phyloP scores from a whole-genome alignment of 345 rosid genomes.

The Melaleuca alternifolia region DNA sequence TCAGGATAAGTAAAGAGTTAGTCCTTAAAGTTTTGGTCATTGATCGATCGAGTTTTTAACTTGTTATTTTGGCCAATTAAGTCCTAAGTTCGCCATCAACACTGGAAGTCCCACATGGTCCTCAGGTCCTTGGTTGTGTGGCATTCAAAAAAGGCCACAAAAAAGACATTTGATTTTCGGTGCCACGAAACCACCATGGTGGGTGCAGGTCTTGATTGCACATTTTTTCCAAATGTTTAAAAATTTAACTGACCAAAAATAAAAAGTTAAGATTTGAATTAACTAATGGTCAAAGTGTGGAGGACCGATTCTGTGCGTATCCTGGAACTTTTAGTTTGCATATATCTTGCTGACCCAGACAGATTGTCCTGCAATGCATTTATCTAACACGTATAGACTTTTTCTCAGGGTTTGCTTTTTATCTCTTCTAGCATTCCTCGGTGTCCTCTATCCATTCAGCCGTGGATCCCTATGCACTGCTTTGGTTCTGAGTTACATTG shows the following conservation, averaged over 20 bases:
- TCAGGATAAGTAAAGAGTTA: background rate
- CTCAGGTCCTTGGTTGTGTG: background rate
- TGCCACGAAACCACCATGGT: background rate
- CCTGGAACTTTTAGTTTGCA: background rate
- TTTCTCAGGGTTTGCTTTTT: slow-evolving; percentile 42
- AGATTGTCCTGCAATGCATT: background rate
- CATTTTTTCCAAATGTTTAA: background rate
- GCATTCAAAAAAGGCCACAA: background rate
- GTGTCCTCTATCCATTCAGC: slow-evolving; percentile 66
- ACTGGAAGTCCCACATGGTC: background rate
- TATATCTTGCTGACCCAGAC: background rate
- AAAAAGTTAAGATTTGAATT: background rate
- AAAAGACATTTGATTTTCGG: background rate
- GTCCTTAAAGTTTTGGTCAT: background rate
- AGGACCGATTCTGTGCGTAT: background rate
- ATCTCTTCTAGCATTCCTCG: slow-evolving; percentile 46
- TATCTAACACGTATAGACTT: background rate
- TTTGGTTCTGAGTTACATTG: slow-evolving; percentile 36
- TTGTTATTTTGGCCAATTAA: background rate
- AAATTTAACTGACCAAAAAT: background rate
- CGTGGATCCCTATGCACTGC: slow-evolving; percentile 51
- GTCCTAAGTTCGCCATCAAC: background rate
- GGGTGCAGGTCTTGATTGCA: background rate
- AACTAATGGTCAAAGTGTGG: background rate
- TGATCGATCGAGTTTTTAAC: background rate